A percentile compares a stretch with the other conserved stretches of the same genome.
phyloP scores from a whole-genome alignment of 2,329 filamentous ascomycete genomes.

The Fusarium humuli region DNA sequence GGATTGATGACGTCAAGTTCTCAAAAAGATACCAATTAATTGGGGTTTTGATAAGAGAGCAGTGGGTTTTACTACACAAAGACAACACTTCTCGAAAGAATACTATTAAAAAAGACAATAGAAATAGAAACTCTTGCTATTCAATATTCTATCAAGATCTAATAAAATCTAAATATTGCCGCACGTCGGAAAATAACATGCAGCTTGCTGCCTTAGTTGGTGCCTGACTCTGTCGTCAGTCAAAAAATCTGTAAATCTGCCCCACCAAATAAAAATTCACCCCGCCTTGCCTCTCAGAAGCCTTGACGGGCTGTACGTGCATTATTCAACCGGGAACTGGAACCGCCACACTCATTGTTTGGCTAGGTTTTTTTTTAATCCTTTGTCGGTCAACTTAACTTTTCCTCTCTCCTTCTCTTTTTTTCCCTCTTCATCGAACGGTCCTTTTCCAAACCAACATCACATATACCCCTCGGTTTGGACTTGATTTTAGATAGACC shows the following conservation, averaged over 20 bases:
- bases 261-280: constrained; percentile 57
- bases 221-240: constrained; percentile 51
- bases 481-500: constrained; percentile 37
- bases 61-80: constrained; percentile 11
- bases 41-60: background rate
- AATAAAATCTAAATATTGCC: background rate
- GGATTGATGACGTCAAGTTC: constrained; percentile 45
- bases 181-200: constrained; percentile 10
- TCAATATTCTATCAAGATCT: background rate
- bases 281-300: constrained; percentile 53
- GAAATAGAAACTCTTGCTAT: fast-evolving
- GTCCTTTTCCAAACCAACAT: constrained; percentile 35
- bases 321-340: constrained; percentile 40
- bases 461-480: constrained; percentile 42
- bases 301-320: constrained; percentile 26
- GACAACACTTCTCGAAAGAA: background rate
- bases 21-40: constrained; percentile 11
- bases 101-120: background rate
- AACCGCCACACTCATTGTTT: constrained; percentile 47
- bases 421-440: constrained; percentile 38
- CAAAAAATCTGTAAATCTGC: constrained; percentile 53
- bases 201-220: constrained; percentile 52
- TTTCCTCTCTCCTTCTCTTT: constrained; percentile 33
- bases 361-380: constrained; percentile 36
- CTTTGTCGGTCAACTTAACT: constrained; percentile 36